Percentiles rank a stretch among this genome's conserved stretches.
Evolutionary conservation across 345 rosid species (phyloP).

Genomic region (Populus euphratica): DNA sequence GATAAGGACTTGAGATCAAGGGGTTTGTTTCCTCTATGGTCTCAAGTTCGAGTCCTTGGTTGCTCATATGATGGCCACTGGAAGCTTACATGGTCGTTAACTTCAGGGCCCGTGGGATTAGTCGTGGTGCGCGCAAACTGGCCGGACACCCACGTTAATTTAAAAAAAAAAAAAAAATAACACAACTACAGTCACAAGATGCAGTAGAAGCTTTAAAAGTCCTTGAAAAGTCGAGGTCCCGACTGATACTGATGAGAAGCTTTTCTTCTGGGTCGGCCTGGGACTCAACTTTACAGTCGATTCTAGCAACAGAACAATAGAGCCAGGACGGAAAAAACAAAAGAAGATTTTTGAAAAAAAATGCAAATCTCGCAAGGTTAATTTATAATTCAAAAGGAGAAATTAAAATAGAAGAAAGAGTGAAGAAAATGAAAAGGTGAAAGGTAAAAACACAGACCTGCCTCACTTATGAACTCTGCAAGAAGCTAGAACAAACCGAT

Average conservation of each 20-base stretch:
- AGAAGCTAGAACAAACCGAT: too few relatives aligned
- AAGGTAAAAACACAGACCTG: background rate
- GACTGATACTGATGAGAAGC: conserved; percentile 48
- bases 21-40: too few relatives aligned
- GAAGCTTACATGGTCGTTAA: too few relatives aligned
- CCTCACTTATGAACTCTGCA: background rate
- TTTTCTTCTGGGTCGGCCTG: conserved; percentile 63
- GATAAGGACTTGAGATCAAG: too few relatives aligned
- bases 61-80: too few relatives aligned
- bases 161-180: too few relatives aligned
- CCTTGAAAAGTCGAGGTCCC: conserved; percentile 59
- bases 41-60: too few relatives aligned
- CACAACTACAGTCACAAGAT: conserved; percentile 48
- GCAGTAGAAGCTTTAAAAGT: conserved; percentile 46
- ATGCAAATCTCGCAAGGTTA: background rate
- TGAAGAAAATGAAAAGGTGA: background rate
- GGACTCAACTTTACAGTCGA: conserved; percentile 41
- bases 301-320: background rate
- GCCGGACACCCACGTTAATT: too few relatives aligned
- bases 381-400: background rate
- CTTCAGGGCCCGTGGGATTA: too few relatives aligned
- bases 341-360: too few relatives aligned
- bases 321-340: background rate
- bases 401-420: background rate
- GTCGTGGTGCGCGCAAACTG: too few relatives aligned